Evolutionary conservation across 768 basidiomycete genomes (phyloP), one percentile per base, ranked within the genome.

Genomic region (Chiua virens): DNA sequence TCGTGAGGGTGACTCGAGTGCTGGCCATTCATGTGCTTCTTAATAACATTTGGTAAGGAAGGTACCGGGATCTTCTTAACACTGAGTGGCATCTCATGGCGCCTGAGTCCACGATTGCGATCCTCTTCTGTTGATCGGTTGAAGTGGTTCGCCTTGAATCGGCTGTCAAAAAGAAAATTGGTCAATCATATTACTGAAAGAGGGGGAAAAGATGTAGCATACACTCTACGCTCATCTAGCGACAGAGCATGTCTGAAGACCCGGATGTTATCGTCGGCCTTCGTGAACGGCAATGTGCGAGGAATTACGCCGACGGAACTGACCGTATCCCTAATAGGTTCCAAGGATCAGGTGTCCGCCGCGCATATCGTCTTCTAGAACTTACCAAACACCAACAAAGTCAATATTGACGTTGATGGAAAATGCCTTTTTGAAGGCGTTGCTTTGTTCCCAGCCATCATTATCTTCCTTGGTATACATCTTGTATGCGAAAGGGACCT

Each of bases 401-500:
- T 89, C 81, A 32, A 90, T 80, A 50, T 83, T 77, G 9, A 89
- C 85, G 32, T 87, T 84, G n/a, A 85, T 80, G 0, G 81, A 85
- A 60, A 89, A 90, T 0, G 85, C 80, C 27, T 82, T 83, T 66
- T 89, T 89, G 73, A 91, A 91, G 0, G 75, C 78, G 0, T 72
- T 76, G 50, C 83, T 84, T 60, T 87, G 82, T 8, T 61, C 52
- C 86, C 86, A 87, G 2, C 86, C 85, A 2, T 52, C 55, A 8
- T 77, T 67, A 54, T 86, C 81, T 32, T 81, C 78, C 3, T 75
- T 69, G 4, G 75, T 76, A 69, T 82, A 92, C 84, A 90, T 87
- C 53, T 65, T 61, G 57, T 71, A 75, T 4, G 89, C 89, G 59
- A 92, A 89, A 0, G 86, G 85, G 7, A 91, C 81, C 61, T 89